These are phyloP conservation scores for Coprinopsis sp. DNA, from an alignment of 768 basidiomycete genomes.

Conservation along the genomic window DNA sequence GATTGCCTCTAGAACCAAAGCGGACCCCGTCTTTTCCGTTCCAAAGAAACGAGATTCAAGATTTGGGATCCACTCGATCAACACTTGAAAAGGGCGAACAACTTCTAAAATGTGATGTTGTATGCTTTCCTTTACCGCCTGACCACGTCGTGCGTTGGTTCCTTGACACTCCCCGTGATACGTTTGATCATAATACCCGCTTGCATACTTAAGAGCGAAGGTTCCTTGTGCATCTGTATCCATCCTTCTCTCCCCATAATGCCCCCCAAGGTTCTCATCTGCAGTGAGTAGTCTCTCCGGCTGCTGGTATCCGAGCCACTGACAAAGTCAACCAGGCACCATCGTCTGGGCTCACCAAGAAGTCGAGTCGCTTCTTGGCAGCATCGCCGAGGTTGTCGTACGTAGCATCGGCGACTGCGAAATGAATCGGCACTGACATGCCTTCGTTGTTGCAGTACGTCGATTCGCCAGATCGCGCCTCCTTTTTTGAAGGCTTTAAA, in stretches of 20 bases:
- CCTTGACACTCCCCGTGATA: constrained; percentile 3
- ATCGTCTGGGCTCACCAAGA: constrained; percentile 83
- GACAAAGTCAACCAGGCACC: constrained; percentile 38
- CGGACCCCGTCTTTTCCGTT: too few relatives aligned
- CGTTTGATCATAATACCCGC: constrained; percentile 3
- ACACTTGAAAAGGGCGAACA: too few relatives aligned
- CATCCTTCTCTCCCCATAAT: constrained; percentile 12
- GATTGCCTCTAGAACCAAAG: too few relatives aligned
- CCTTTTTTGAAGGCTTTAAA: constrained; percentile 62
- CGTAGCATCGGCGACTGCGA: too few relatives aligned
- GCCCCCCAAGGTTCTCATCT: constrained; percentile 34
- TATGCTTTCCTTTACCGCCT: not conserved
- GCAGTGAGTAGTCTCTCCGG: constrained; percentile 24
- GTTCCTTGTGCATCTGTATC: not conserved
- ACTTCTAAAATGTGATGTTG: too few relatives aligned
- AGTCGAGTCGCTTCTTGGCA: constrained; percentile 54
- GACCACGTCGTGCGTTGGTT: not conserved
- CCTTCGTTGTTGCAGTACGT: constrained; percentile 26
- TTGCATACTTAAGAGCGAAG: constrained; percentile 1
- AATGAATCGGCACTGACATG: too few relatives aligned
- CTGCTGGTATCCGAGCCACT: not conserved
- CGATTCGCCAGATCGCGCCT: constrained; percentile 58
- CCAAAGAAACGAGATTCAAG: too few relatives aligned
- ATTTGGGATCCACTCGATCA: too few relatives aligned
- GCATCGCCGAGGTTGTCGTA: constrained; percentile 74